Base-by-base conservation (phyloP, 768 basidiomycete species). In the Hygrophorus pudorinus region DNA sequence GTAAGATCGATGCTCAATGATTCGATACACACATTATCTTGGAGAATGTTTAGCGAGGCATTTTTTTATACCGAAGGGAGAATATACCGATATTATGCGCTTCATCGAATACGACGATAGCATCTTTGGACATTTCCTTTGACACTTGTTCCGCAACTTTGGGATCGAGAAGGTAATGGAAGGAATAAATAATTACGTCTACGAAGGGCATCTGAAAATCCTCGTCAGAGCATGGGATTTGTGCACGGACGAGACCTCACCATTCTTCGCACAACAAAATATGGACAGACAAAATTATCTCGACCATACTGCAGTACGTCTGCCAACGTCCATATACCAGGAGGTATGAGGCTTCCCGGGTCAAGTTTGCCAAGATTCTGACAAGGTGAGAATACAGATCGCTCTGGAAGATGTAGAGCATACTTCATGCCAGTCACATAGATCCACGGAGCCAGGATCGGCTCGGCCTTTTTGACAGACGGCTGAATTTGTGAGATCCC, bases 111-210 rank as follows among this genome's bases (percentile, higher is more conserved):
- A 99, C 96, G 31, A 99, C 92, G 42, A 99, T 99, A 24, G 91
- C 85, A 59, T 99, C 96, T 56, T 97, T 98, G 6, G 86, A 88
- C 66, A 99, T 72, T 61, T 99, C 96, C 57, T 90, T 93, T 2
- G 96, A 98, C 11, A 99, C 96, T 65, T 98, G 93, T 54, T 98
- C 96, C 0, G 96, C 96, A 33, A 99, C 93, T 64, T 99, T 99
- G 2, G 96, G 96, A 65, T 99, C 96, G 24, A 99, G 76, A 24
- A 99, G 72, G 60, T 99, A 99, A 62, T 99, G 96, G 64, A 98
- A 99, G 14, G 96, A 99, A 59, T 97, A 99, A 62, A 99, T 98
- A 62, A 99, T 80, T 53, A 98, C 73, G 59, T 96, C 89, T 30
- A 87, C 88, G 61, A 93, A 94, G 0, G 90, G 84, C 78, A 99